These are phyloP conservation scores for Collybiopsis confluens DNA, from an alignment of 768 basidiomycete genomes.

Conservation along the genomic window DNA sequence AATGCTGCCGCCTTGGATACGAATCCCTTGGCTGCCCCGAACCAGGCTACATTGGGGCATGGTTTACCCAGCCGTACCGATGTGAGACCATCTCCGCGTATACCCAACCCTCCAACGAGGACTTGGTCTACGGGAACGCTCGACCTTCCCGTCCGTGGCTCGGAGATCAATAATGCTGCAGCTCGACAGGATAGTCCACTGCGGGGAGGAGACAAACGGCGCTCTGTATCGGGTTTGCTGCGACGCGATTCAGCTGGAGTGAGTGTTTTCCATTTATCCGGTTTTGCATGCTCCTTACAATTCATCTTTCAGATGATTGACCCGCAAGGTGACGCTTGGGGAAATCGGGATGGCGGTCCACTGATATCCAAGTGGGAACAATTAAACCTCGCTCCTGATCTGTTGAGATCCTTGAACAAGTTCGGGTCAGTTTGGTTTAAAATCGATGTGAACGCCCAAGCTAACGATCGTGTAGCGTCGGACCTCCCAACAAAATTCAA, in stretches of 20 bases:
- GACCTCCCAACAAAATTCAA: conserved; percentile 98
- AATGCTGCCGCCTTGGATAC: conserved; percentile 44
- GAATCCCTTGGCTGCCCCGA: conserved; percentile 34
- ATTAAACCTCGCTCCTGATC: conserved; percentile 76
- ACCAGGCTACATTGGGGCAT: conserved; percentile 46
- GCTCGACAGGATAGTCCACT: conserved; percentile 38
- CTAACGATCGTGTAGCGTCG: conserved; percentile 53
- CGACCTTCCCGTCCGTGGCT: conserved; percentile 63
- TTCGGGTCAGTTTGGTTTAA: conserved; percentile 69
- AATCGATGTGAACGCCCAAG: neutral
- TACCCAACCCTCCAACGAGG: conserved; percentile 67
- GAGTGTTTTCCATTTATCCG: conserved; percentile 25
- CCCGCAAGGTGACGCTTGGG: conserved; percentile 51
- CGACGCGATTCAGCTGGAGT: conserved; percentile 77
- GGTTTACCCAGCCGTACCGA: conserved; percentile 65
- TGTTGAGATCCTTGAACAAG: conserved; percentile 84
- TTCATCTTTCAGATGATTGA: conserved; percentile 44
- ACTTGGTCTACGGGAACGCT: conserved; percentile 84
- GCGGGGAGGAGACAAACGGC: conserved; percentile 65
- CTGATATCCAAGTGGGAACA: conserved; percentile 96
- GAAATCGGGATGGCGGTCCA: conserved; percentile 69
- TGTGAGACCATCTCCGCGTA: conserved; percentile 52
- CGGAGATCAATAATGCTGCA: conserved; percentile 38
- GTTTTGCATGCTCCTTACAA: conserved; percentile 10
- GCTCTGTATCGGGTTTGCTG: conserved; percentile 63